Conservation (phyloP, 352 stramenopile species). For the Blastocystis sp. region DNA sequence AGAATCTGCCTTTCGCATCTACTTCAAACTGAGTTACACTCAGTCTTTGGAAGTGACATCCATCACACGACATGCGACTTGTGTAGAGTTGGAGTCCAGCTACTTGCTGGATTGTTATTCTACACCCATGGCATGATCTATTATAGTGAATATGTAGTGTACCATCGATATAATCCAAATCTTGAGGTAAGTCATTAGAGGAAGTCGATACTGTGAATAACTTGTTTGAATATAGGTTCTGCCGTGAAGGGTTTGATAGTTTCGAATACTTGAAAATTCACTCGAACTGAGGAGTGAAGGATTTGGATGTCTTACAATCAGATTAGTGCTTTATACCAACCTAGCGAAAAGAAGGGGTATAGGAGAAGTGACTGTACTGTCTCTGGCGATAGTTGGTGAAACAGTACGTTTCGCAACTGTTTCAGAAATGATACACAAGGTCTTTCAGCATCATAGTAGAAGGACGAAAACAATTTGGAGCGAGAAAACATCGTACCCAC, state of each 20-base stretch:
- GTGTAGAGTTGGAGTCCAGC: background rate
- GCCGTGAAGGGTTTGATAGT: background rate
- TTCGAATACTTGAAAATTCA: background rate
- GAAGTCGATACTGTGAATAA: background rate
- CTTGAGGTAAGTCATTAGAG: background rate
- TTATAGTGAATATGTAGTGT: background rate
- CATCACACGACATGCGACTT: background rate
- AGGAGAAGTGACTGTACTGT: background rate
- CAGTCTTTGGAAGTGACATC: background rate
- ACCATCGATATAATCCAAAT: background rate
- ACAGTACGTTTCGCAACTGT: background rate
- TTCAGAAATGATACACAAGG: background rate
- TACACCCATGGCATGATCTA: background rate
- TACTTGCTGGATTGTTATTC: background rate
- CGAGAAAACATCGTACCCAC: background rate
- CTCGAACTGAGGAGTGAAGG: background rate
- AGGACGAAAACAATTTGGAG: background rate
- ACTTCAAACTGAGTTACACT: background rate
- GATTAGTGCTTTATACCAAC: background rate
- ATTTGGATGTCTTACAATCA: background rate
- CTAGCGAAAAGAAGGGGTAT: background rate
- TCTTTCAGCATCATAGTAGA: background rate
- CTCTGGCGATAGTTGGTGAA: background rate
- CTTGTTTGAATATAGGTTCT: background rate
- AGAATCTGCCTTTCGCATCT: background rate